These are phyloP conservation scores for Insectozyma bohioensis DNA, from an alignment of 1,139 yeast species.

Conservation along the genomic window DNA sequence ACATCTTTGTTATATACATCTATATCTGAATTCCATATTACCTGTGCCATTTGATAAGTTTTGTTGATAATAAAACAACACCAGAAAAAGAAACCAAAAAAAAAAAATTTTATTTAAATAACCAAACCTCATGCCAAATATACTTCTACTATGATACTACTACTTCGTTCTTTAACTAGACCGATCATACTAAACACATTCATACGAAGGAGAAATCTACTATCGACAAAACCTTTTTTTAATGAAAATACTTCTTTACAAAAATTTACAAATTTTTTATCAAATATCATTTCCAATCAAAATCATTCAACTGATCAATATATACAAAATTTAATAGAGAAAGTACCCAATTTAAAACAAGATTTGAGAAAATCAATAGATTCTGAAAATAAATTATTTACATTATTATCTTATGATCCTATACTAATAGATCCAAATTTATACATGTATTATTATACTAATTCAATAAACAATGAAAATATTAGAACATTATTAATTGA, in stretches of 20 bases:
- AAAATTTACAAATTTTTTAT: constrained; percentile 10
- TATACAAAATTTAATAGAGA: constrained; percentile 12
- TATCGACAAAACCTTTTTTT: constrained; percentile 7
- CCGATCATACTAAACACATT: constrained; percentile 8
- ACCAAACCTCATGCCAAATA: no score
- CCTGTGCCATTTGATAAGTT: constrained; percentile 37
- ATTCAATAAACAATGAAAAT: constrained; percentile 20
- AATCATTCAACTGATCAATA: constrained; percentile 6
- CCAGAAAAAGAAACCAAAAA: background rate
- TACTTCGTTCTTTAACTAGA: constrained; percentile 6
- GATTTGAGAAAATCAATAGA: constrained; percentile 21
- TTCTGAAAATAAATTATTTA: constrained; percentile 27
- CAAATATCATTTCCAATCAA: constrained; percentile 7
- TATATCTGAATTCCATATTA: constrained; percentile 49
- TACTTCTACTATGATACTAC: constrained; percentile 3
- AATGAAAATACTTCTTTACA: constrained; percentile 6
- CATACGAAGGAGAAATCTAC: constrained; percentile 11
- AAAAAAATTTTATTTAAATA: no score
- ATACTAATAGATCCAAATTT: constrained; percentile 29
- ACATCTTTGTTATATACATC: constrained; percentile 46
- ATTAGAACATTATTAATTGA: constrained; percentile 23
- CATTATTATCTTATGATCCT: constrained; percentile 35
- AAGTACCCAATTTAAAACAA: constrained; percentile 17
- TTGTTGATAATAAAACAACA: background rate
- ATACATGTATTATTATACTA: constrained; percentile 22